Conservation (phyloP, 805 yeast species). For the Kluyveromyces siamensis region DNA sequence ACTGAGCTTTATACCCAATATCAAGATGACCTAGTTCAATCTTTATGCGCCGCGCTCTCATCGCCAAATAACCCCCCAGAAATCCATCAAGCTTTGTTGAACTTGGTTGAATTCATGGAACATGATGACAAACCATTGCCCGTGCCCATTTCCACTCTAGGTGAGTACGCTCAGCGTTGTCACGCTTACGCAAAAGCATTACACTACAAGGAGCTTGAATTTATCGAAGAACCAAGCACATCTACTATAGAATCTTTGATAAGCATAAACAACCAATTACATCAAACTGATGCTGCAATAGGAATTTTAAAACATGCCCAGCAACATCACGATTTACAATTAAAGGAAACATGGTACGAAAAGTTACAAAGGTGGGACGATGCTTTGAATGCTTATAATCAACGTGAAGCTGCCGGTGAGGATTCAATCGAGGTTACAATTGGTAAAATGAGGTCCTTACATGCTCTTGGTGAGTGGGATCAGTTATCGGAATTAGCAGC, state of each 20-base stretch:
- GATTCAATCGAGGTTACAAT: conserved; percentile 79
- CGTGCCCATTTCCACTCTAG: conserved; percentile 78
- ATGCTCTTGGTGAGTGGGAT: conserved; percentile 99
- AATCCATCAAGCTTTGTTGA: conserved; percentile 79
- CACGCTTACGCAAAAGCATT: conserved; percentile 97
- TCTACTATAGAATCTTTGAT: conserved; percentile 88
- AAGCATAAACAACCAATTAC: conserved; percentile 86
- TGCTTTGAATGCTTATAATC: conserved; percentile 83
- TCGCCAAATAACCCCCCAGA: conserved; percentile 94
- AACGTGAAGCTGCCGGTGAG: conserved; percentile 47
- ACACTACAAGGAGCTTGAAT: conserved; percentile 92
- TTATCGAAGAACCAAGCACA: conserved; percentile 85
- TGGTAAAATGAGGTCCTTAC: conserved; percentile 97
- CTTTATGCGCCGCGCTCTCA: conserved; percentile 78
- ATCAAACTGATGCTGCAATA: conserved; percentile 95
- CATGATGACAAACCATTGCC: conserved; percentile 94
- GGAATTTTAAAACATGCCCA: conserved; percentile 94
- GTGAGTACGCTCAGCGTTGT: conserved; percentile 87
- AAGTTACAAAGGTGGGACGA: conserved; percentile 97
- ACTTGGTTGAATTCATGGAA: conserved; percentile 93
- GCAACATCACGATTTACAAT: conserved; percentile 77
- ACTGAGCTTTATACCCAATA: conserved; percentile 78
- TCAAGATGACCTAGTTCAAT: conserved; percentile 80
- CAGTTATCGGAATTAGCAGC: conserved; percentile 76
- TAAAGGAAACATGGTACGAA: conserved; percentile 97